Percentiles rank a stretch among this genome's conserved stretches.
These are phyloP conservation scores for Aspergillus luchuensis DNA, from an alignment of 2,329 filamentous ascomycete genomes.

Conservation along the genomic window DNA sequence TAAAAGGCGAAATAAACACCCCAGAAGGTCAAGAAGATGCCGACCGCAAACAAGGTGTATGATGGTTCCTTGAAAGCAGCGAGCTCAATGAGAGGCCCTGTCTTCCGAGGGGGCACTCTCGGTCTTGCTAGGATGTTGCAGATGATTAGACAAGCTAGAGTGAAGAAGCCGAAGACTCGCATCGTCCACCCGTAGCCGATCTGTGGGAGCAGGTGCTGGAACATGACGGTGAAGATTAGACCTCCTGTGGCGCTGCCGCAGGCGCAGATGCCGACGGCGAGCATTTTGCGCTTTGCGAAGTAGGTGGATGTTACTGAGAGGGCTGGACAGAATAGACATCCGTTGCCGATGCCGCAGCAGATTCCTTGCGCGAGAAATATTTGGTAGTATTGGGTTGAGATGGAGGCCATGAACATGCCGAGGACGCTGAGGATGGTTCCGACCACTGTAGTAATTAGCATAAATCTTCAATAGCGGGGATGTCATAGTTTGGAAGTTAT, in stretches of 20 bases:
- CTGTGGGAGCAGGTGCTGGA: neutral
- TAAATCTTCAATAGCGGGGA: too few species aligned
- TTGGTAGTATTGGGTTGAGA: neutral
- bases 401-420: neutral
- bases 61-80: conserved; percentile 58
- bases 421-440: neutral
- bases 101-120: conserved; percentile 53
- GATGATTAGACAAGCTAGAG: conserved; percentile 33
- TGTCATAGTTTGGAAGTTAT: too few species aligned
- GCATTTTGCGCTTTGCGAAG: neutral
- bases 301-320: neutral
- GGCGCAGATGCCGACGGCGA: neutral
- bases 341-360: neutral
- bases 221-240: neutral
- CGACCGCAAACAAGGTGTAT: conserved; percentile 54
- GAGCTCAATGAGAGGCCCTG: conserved; percentile 58
- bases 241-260: neutral
- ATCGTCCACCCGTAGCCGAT: conserved; percentile 50
- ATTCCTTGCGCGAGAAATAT: neutral
- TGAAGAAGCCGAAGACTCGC: conserved; percentile 50
- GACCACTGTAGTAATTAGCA: too few species aligned
- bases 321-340: neutral
- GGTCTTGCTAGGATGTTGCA: conserved; percentile 40
- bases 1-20: conserved; percentile 61
- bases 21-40: conserved; percentile 51